Conservation (phyloP, 2,329 filamentous ascomycete species). For the Rugonectria rugulosa region DNA sequence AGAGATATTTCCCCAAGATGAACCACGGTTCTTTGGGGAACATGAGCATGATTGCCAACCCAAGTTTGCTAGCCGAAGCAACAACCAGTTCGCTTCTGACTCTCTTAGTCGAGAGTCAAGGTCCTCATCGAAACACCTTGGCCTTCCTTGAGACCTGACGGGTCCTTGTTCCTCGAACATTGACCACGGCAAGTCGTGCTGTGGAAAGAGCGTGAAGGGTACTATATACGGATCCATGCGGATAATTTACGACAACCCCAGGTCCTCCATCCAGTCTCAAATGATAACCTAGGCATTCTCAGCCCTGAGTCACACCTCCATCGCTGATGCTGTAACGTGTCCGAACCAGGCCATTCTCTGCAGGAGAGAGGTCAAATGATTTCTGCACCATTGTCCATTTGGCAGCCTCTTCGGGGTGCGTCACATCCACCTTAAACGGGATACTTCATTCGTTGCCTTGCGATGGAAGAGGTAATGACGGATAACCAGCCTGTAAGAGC, state of each 20-base stretch:
- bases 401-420: neutral
- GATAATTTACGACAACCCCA: slow-evolving; percentile 45
- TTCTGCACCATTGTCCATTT: neutral
- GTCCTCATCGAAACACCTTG: neutral
- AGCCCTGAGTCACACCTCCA: slow-evolving; percentile 1
- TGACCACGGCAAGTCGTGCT: slow-evolving; percentile 14
- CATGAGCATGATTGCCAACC: too few species aligned
- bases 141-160: neutral
- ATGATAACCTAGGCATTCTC: slow-evolving; percentile 11
- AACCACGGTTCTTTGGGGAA: too few species aligned
- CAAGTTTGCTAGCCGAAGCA: neutral
- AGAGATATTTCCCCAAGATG: too few species aligned
- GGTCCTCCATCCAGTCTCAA: slow-evolving; percentile 22
- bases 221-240: slow-evolving; percentile 48
- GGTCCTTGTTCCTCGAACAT: neutral
- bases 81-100: neutral
- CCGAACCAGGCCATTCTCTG: too few species aligned
- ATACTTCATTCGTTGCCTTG: neutral
- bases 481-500: too few species aligned
- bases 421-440: neutral
- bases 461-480: neutral
- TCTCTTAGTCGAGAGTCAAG: neutral
- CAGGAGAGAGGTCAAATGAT: too few species aligned
- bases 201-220: slow-evolving; percentile 30
- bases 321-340: slow-evolving; percentile 1